phyloP scores from a whole-genome alignment of 2,329 filamentous ascomycete genomes.

The Leptoxyphium fumago region DNA sequence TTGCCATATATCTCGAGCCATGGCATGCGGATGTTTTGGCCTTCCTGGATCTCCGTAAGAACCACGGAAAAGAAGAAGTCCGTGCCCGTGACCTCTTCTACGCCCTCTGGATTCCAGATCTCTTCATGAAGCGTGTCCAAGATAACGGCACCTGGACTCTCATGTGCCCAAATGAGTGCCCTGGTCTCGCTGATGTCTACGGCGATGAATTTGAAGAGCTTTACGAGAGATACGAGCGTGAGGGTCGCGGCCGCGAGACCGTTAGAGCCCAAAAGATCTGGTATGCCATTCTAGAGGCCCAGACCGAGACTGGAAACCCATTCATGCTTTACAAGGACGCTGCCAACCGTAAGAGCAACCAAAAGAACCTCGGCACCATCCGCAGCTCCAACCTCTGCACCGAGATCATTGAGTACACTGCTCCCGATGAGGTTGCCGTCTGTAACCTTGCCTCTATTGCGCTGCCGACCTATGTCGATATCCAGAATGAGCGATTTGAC shows the following conservation, averaged over 20 bases:
- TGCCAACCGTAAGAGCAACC: conserved; percentile 98
- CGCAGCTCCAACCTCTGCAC: conserved; percentile 98
- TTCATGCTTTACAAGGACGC: conserved; percentile 99
- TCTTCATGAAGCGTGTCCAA: conserved; percentile 99
- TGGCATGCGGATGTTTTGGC: conserved; percentile 98
- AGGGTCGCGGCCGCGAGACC: conserved; percentile 76
- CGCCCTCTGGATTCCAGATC: conserved; percentile 92
- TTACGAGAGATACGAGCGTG: conserved; percentile 78
- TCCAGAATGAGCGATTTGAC: conserved; percentile 71
- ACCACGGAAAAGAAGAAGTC: conserved; percentile 97
- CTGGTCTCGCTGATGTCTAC: conserved; percentile 89
- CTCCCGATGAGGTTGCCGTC: conserved; percentile 94
- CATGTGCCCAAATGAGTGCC: conserved; percentile 95
- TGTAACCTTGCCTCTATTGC: conserved; percentile 95
- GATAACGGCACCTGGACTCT: conserved; percentile 94
- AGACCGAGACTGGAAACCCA: conserved; percentile 96
- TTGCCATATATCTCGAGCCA: conserved; percentile 96
- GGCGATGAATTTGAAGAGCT: conserved; percentile 93
- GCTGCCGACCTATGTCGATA: conserved; percentile 80
- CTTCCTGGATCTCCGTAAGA: conserved; percentile 96
- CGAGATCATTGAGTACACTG: conserved; percentile 94
- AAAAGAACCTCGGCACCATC: conserved; percentile 98
- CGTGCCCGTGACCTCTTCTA: conserved; percentile 96
- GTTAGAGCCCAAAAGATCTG: conserved; percentile 97
- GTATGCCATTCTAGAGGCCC: conserved; percentile 95